A percentile compares a stretch with the other conserved stretches of the same genome.
Evolutionary conservation across 257 asterid species (phyloP).

Genomic region (Penstemon barbatus): DNA sequence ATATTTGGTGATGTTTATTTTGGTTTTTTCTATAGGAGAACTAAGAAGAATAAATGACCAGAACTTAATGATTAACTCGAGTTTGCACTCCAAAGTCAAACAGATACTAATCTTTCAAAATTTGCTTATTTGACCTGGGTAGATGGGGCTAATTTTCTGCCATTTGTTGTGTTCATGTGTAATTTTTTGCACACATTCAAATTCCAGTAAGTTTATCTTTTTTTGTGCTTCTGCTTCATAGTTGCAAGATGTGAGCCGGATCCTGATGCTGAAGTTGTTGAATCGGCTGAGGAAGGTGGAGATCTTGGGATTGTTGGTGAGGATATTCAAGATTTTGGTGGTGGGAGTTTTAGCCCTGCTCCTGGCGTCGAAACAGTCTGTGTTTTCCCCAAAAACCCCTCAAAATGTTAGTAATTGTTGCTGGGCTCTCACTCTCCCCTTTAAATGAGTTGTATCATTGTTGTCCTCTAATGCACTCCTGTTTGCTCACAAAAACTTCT

Average conservation of each 20-base stretch:
- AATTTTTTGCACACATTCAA: too few relatives aligned
- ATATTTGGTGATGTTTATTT: conserved; percentile 17
- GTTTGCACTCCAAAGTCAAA: neutral
- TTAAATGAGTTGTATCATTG: neutral
- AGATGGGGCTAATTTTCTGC: neutral
- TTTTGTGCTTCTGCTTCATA: conserved; percentile 18
- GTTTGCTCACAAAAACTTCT: conserved; percentile 23
- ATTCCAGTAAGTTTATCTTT: neutral
- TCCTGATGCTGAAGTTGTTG: conserved; percentile 56
- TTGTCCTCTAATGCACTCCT: neutral
- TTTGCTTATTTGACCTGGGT: neutral
- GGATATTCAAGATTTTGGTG: conserved; percentile 73
- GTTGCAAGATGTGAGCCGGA: conserved; percentile 78
- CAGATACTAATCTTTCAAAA: neutral
- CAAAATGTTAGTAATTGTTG: conserved; percentile 53
- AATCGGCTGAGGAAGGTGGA: conserved; percentile 48
- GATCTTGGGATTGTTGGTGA: conserved; percentile 91
- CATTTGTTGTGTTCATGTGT: neutral
- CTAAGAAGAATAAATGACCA: neutral
- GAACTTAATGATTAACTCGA: neutral
- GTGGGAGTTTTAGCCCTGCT: conserved; percentile 74
- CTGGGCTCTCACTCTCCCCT: neutral
- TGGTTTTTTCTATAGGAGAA: neutral
- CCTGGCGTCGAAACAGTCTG: conserved; percentile 80
- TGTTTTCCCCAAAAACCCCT: conserved; percentile 90